These are phyloP conservation scores for Pythium oligandrum DNA, from an alignment of 352 stramenopile species.

Conservation along the genomic window DNA sequence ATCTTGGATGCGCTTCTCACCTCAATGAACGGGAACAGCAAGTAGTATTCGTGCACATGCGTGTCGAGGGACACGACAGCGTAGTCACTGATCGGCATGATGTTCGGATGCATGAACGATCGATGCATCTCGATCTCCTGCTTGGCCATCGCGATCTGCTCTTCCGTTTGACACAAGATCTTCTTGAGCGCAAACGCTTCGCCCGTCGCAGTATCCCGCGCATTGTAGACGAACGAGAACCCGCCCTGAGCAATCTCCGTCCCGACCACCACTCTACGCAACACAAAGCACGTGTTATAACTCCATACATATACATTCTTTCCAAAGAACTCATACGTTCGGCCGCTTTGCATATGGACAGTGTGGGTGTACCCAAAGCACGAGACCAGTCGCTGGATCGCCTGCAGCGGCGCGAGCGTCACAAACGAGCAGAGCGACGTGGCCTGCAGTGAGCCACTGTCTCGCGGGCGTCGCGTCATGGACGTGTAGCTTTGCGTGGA, in stretches of 20 bases:
- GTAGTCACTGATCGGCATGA: slow-evolving; percentile 83
- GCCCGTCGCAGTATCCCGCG: slow-evolving; percentile 62
- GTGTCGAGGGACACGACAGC: slow-evolving; percentile 46
- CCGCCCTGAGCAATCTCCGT: slow-evolving; percentile 80
- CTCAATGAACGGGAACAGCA: slow-evolving; percentile 86
- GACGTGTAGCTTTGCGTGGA: slow-evolving; percentile 9
- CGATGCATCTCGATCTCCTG: slow-evolving; percentile 80
- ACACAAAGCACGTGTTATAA: neutral
- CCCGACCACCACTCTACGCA: slow-evolving; percentile 42
- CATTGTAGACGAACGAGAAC: slow-evolving; percentile 84
- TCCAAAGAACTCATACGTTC: slow-evolving; percentile 34
- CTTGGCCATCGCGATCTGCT: slow-evolving; percentile 77
- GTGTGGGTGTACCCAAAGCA: slow-evolving; percentile 71
- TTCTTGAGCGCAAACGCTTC: slow-evolving; percentile 88
- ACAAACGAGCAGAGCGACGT: slow-evolving; percentile 25
- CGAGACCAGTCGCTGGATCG: slow-evolving; percentile 51
- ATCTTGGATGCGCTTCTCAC: slow-evolving; percentile 14
- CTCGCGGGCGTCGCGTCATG: neutral
- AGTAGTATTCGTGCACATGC: slow-evolving; percentile 63
- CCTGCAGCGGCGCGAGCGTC: slow-evolving; percentile 56
- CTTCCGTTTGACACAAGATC: slow-evolving; percentile 78
- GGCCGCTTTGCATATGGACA: slow-evolving; percentile 68
- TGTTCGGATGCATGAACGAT: slow-evolving; percentile 67
- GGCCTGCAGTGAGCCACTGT: neutral
- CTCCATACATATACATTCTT: neutral